A percentile compares a stretch with the other conserved stretches of the same genome.
These are phyloP conservation scores for Apium graveolens DNA, from an alignment of 129 eudicot species.

Conservation along the genomic window DNA sequence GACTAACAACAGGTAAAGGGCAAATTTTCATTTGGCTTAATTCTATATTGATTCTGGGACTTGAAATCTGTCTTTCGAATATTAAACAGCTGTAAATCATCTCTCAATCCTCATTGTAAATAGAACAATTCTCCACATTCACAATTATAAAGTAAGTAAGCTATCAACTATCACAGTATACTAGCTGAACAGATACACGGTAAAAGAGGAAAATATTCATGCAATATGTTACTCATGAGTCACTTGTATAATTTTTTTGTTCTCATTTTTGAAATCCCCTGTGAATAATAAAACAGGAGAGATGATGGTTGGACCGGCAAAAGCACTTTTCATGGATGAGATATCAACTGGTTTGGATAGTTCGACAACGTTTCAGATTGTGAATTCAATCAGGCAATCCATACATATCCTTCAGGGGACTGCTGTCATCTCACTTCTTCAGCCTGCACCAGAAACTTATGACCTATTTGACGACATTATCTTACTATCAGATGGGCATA, in stretches of 20 bases:
- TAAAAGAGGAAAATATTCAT: background rate
- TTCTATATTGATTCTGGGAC: background rate
- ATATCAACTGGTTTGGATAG: constrained; percentile 82
- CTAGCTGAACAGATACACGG: background rate
- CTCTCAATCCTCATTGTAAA: background rate
- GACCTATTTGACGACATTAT: constrained; percentile 67
- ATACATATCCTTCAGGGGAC: constrained; percentile 66
- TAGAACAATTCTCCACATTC: background rate
- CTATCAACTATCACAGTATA: background rate
- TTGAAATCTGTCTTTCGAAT: background rate
- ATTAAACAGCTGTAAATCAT: background rate
- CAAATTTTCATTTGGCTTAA: background rate
- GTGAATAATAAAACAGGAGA: constrained; percentile 42
- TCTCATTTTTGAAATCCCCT: background rate
- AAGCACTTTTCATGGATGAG: constrained; percentile 77
- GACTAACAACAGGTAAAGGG: constrained; percentile 61
- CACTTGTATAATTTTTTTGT: background rate
- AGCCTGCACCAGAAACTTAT: constrained; percentile 80
- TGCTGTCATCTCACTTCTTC: constrained; percentile 62
- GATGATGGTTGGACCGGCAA: constrained; percentile 79
- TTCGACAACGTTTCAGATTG: constrained; percentile 70
- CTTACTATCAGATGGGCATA: constrained; percentile 66
- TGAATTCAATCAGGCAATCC: constrained; percentile 57
- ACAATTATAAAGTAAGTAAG: background rate
- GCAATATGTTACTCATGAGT: background rate